Evolutionary conservation across 164 flowering plant species (phyloP).

Genomic region (Kalanchoe fedtschenkoi): DNA sequence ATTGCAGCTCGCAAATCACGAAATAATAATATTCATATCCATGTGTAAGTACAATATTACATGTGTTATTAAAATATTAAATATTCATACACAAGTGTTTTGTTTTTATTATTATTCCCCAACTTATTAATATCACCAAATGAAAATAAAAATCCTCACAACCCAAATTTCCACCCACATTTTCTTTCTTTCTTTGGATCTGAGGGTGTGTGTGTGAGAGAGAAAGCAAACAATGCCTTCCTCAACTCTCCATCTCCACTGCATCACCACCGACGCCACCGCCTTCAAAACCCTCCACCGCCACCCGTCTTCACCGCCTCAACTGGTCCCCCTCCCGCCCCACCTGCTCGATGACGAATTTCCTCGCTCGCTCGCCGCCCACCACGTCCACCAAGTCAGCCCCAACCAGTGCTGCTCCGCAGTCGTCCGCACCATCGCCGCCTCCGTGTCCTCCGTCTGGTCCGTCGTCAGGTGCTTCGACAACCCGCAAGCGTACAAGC

Average conservation of each 20-base stretch:
- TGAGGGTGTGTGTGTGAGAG: no score
- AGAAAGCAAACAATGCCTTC: slow-evolving; percentile 1
- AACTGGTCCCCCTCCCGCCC: neutral
- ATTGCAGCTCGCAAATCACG: neutral
- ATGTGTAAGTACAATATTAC: neutral
- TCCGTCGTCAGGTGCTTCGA: slow-evolving; percentile 3
- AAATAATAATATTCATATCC: slow-evolving; percentile 1
- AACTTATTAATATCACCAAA: no score
- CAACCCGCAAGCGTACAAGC: slow-evolving; percentile 6
- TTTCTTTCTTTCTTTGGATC: no score
- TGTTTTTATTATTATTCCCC: no score
- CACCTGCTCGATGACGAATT: neutral
- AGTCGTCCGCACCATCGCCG: neutral
- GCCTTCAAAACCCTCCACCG: slow-evolving; percentile 3
- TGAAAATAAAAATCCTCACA: no score
- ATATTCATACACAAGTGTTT: neutral
- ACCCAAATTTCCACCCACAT: no score
- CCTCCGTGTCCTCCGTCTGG: slow-evolving; percentile 1
- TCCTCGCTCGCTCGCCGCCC: neutral
- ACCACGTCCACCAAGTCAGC: slow-evolving; percentile 2
- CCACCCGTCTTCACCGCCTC: neutral
- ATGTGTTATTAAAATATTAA: neutral
- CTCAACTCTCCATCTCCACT: slow-evolving; percentile 5
- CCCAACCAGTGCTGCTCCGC: slow-evolving; percentile 8
- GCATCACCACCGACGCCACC: neutral